These are phyloP conservation scores for Arthroderma sp. DNA, from an alignment of 2,329 filamentous ascomycete genomes.

Conservation along the genomic window DNA sequence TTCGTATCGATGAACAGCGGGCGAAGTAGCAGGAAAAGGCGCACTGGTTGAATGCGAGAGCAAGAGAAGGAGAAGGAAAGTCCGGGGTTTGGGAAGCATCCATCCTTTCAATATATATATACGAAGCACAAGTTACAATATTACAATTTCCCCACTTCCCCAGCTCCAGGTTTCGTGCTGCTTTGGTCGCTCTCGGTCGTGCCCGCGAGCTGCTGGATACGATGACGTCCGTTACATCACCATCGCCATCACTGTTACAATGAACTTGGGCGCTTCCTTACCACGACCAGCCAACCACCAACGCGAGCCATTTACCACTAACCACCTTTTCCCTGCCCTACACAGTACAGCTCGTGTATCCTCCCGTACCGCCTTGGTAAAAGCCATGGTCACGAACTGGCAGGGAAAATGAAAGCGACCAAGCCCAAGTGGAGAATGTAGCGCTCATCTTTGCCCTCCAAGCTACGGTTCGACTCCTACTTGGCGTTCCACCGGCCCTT, in stretches of 20 bases:
- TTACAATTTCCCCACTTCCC: not conserved
- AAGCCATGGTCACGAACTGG: not conserved
- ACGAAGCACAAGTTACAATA: too few relatives aligned
- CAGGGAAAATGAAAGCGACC: not conserved
- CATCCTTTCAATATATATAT: not conserved
- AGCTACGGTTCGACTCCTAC: not conserved
- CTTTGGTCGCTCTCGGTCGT: not conserved
- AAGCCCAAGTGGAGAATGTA: not conserved
- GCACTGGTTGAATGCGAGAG: not conserved
- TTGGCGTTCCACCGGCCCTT: not conserved
- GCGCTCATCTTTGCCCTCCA: not conserved
- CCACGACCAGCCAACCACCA: not conserved
- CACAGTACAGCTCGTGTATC: too few relatives aligned
- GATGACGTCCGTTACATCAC: constrained; percentile 4
- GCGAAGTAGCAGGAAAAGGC: not conserved
- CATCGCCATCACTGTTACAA: not conserved
- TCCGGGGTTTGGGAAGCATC: not conserved
- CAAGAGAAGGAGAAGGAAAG: not conserved
- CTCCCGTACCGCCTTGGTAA: not conserved
- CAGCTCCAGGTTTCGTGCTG: not conserved
- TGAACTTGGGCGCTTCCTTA: not conserved
- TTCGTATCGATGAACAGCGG: not conserved
- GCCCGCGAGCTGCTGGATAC: not conserved
- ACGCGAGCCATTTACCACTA: not conserved
- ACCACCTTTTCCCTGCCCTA: not conserved